Base-by-base conservation (phyloP, 306 rosid species). In the Malus fusca region DNA sequence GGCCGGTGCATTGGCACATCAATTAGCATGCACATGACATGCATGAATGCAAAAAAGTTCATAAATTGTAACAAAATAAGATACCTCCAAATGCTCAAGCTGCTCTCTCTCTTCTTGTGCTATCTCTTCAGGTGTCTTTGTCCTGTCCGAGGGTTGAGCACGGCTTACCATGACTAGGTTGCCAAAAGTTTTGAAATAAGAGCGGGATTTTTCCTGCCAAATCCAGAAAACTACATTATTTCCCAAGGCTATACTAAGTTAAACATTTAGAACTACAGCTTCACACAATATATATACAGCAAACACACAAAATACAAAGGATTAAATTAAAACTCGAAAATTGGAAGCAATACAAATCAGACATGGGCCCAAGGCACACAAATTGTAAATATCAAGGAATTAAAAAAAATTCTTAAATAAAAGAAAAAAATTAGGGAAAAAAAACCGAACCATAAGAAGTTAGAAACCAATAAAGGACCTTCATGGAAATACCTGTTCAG, bases 71-170 rank as follows among this genome's bases (percentile, higher is more conserved):
- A 35, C 18, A 40, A 30, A 65, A 59, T 60, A 37, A 42, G 68
- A 68, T 87, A 95, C 99, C 97, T 95, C 99, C 75, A 95, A 66
- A 51, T 6, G 55, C 83, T 92, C 93, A 35, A 95, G 82, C 48
- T 79, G 87, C 71, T 92, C 99, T 77, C 91, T 90, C 85, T 95
- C 97, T 84, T 90, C 97, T 77, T 89, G 97, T 55, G 97, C 97
- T 86, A 92, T 87, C 85, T 95, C 97, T 81, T 90, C 97, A 8
- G 91, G 91, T 43, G 97, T 84, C 79, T 92, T 95, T 67, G 87
- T 87, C 87, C 97, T 89, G 60, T 89, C 93, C 17, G 97, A 95
- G 31, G 99, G 99, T 46, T 92, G 97, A 76, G 96, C 99, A 71
- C 99, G 93, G 79, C 87, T 88, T 81, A 89, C 97, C 81, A 90